Percentiles rank a stretch among this genome's conserved stretches.
These are phyloP conservation scores for Euphorbia celastroides DNA, from an alignment of 441 rosid species.

Conservation along the genomic window DNA sequence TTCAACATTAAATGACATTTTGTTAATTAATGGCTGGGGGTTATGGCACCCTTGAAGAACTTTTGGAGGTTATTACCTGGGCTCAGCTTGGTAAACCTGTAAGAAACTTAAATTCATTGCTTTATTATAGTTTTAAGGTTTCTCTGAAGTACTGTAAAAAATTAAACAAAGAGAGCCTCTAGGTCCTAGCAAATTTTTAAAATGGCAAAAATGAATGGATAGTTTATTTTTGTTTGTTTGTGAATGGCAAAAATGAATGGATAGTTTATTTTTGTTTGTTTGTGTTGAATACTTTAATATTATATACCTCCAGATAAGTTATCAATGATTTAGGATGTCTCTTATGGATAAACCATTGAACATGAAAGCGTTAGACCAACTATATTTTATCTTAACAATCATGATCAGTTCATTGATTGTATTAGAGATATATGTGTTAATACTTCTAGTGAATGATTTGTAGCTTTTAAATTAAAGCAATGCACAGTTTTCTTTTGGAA, in stretches of 20 bases:
- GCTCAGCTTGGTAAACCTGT: constrained; percentile 75
- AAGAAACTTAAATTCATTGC: neutral
- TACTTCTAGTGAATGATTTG: neutral
- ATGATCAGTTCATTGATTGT: neutral
- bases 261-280: neutral
- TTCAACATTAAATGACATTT: neutral
- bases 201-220: neutral
- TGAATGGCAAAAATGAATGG: neutral
- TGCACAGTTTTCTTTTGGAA: no score
- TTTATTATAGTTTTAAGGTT: neutral
- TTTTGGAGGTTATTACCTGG: constrained; percentile 93
- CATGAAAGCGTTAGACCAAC: neutral
- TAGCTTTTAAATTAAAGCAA: neutral
- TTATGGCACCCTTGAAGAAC: constrained; percentile 96
- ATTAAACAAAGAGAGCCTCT: neutral
- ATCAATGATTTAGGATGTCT: neutral
- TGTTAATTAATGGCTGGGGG: constrained; percentile 49
- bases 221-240: neutral
- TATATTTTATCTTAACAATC: neutral
- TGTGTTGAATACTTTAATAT: neutral
- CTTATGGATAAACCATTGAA: neutral
- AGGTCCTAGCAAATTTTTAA: neutral
- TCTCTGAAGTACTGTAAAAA: neutral
- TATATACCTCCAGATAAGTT: neutral
- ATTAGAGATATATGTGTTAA: neutral